These are phyloP conservation scores for Tremella yokohamensis DNA, from an alignment of 768 basidiomycete species.

Conservation along the genomic window DNA sequence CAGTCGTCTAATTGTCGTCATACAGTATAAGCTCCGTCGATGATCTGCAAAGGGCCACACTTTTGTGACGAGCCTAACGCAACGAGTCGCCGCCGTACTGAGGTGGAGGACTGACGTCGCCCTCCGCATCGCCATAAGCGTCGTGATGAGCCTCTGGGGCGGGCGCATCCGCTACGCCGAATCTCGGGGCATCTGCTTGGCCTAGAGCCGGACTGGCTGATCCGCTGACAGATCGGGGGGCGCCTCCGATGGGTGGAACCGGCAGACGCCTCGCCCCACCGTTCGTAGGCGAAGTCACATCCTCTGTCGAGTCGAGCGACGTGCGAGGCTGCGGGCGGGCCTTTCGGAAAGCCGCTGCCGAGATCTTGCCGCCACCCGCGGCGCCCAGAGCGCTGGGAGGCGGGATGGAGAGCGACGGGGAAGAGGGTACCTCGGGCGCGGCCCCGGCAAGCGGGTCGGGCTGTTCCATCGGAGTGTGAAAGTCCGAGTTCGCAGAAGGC, in stretches of 20 bases:
- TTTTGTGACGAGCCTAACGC: neutral
- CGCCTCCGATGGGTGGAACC: conserved; percentile 22
- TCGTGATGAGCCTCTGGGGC: too few relatives aligned
- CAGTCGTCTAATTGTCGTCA: too few relatives aligned
- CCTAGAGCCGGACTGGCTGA: neutral
- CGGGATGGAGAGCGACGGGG: conserved; percentile 1
- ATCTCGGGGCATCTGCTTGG: too few relatives aligned
- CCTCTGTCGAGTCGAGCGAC: conserved; percentile 20
- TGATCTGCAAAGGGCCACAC: too few relatives aligned
- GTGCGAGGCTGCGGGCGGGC: conserved; percentile 15
- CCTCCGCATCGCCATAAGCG: neutral
- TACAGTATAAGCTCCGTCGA: too few relatives aligned
- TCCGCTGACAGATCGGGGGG: neutral
- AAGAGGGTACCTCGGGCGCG: neutral
- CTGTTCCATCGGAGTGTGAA: conserved; percentile 16
- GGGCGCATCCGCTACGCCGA: too few relatives aligned
- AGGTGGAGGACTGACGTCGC: neutral
- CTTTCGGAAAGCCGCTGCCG: conserved; percentile 39
- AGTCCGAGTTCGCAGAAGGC: conserved; percentile 9
- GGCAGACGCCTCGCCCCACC: conserved; percentile 22
- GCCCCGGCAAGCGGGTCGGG: conserved; percentile 4
- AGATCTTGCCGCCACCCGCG: conserved; percentile 34
- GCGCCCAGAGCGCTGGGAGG: conserved; percentile 1
- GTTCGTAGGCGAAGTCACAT: conserved; percentile 1
- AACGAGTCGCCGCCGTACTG: neutral